Percentiles rank a stretch among this genome's conserved stretches.
Evolutionary conservation across 768 basidiomycete species (phyloP).

Genomic region (Leccinum disarticulatum): DNA sequence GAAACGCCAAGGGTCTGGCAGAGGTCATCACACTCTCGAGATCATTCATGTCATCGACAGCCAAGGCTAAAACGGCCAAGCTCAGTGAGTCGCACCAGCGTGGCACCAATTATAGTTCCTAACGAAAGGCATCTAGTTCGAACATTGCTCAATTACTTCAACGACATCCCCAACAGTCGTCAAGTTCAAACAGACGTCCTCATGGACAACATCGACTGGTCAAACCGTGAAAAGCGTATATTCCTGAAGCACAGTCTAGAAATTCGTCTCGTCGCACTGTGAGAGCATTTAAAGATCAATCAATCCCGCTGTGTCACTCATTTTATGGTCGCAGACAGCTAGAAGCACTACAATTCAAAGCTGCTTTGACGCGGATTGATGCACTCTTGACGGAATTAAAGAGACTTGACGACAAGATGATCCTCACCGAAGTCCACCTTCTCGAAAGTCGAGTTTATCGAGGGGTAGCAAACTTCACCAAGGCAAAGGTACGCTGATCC

Average conservation of each 20-base stretch:
- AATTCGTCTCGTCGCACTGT: constrained; percentile 80
- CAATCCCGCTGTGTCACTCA: background rate
- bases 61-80: constrained; percentile 97
- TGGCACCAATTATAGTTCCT: background rate
- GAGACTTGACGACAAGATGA: constrained; percentile 95
- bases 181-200: constrained; percentile 82
- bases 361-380: constrained; percentile 81
- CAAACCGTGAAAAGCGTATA: constrained; percentile 86
- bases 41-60: constrained; percentile 88
- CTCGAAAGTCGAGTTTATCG: constrained; percentile 91
- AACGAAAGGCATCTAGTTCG: constrained; percentile 56
- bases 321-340: constrained; percentile 51
- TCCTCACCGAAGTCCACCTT: constrained; percentile 94
- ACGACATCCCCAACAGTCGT: constrained; percentile 69
- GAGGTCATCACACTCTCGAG: constrained; percentile 83
- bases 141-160: constrained; percentile 90
- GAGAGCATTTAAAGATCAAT: constrained; percentile 19
- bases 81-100: constrained; percentile 55
- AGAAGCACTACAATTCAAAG: constrained; percentile 72
- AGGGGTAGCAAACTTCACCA: constrained; percentile 84
- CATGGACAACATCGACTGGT: constrained; percentile 90
- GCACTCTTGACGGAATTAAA: constrained; percentile 88
- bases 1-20: constrained; percentile 83
- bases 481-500: constrained; percentile 68
- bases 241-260: constrained; percentile 95